phyloP scores from a whole-genome alignment of 2,329 filamentous ascomycete species.

The Zalaria sp. region DNA sequence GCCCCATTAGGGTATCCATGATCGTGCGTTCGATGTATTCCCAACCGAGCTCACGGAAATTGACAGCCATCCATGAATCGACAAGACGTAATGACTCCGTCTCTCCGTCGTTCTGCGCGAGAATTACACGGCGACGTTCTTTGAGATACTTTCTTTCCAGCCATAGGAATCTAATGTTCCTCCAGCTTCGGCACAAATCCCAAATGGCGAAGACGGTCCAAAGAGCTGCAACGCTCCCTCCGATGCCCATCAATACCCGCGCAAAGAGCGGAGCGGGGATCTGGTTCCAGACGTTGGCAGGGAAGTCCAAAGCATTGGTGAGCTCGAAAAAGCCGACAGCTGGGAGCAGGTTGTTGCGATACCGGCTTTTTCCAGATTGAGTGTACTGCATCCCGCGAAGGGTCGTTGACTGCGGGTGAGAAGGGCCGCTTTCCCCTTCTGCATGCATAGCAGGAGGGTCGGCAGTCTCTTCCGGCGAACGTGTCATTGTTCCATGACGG shows the following conservation, averaged over 20 bases:
- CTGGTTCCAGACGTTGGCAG: slow-evolving; percentile 43
- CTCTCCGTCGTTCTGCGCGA: too few relatives aligned
- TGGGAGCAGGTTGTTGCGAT: slow-evolving; percentile 46
- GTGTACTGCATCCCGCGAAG: too few relatives aligned
- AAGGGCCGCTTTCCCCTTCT: too few relatives aligned
- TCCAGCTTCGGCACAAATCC: slow-evolving; percentile 30
- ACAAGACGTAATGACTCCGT: too few relatives aligned
- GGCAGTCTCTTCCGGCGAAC: too few relatives aligned
- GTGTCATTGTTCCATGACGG: too few relatives aligned
- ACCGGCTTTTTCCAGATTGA: too few relatives aligned
- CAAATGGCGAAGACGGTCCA: slow-evolving; percentile 32
- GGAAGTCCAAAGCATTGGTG: slow-evolving; percentile 42
- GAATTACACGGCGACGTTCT: slow-evolving; percentile 1
- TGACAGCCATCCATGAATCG: slow-evolving; percentile 23
- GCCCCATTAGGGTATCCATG: slow-evolving; percentile 38
- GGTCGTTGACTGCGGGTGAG: too few relatives aligned
- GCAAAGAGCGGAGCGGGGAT: slow-evolving; percentile 36
- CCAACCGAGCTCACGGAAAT: slow-evolving; percentile 34
- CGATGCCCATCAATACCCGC: slow-evolving; percentile 37
- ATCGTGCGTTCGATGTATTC: slow-evolving; percentile 36
- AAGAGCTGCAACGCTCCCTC: slow-evolving; percentile 31
- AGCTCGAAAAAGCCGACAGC: slow-evolving; percentile 39
- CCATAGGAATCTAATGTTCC: slow-evolving; percentile 32
- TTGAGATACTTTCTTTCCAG: slow-evolving; percentile 25
- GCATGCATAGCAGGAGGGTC: too few relatives aligned